Evolutionary conservation across 1,139 yeast genomes (phyloP).

Genomic region (Kodamaea fungicola): DNA sequence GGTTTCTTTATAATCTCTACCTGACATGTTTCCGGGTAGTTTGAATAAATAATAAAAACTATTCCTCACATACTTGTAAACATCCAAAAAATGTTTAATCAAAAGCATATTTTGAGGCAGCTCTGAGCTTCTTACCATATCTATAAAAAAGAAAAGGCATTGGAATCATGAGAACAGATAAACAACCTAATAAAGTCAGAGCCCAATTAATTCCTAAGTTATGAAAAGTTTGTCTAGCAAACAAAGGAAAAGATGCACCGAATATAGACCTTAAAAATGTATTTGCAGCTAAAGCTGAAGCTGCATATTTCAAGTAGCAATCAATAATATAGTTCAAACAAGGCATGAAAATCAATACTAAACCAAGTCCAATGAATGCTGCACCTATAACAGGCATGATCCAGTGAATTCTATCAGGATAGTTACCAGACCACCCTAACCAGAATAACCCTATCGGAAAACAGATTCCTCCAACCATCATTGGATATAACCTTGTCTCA

Average conservation of each 20-base stretch:
- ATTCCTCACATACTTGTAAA: no score
- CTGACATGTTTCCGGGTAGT: no score
- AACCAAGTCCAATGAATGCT: conserved; percentile 67
- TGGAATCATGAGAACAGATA: conserved; percentile 60
- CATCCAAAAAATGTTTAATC: conserved; percentile 8
- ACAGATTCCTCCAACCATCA: conserved; percentile 63
- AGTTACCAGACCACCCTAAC: conserved; percentile 84
- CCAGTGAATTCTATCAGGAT: conserved; percentile 68
- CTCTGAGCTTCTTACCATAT: conserved; percentile 62
- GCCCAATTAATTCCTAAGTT: conserved; percentile 83
- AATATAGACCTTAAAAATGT: conserved; percentile 66
- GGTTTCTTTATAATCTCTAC: no score
- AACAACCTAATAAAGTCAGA: conserved; percentile 67
- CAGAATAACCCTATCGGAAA: conserved; percentile 80
- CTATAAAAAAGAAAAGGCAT: conserved; percentile 70
- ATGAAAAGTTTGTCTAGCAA: conserved; percentile 64
- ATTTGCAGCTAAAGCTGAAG: conserved; percentile 88
- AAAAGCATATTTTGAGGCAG: conserved; percentile 63
- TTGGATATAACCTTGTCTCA: conserved; percentile 73
- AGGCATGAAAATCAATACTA: conserved; percentile 71
- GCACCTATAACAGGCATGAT: conserved; percentile 79
- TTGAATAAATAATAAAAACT: no score
- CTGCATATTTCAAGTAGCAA: conserved; percentile 73
- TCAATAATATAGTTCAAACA: conserved; percentile 79
- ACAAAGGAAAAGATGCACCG: conserved; percentile 50